These are phyloP conservation scores for Penicillium paneum DNA, from an alignment of 2,329 filamentous ascomycete genomes.

Conservation along the genomic window DNA sequence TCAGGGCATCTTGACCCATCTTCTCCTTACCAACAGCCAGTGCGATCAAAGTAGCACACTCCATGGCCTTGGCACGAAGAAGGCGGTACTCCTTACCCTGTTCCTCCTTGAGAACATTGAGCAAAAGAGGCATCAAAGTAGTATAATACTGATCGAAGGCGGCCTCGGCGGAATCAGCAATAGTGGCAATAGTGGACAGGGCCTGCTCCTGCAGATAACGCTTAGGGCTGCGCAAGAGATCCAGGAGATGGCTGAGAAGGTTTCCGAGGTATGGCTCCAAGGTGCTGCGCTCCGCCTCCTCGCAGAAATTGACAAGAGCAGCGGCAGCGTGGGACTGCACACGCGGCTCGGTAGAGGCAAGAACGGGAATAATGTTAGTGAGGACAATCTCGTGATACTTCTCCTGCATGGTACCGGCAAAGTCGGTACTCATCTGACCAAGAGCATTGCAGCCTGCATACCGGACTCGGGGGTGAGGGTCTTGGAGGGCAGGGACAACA, in stretches of 20 bases:
- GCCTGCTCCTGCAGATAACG: constrained; percentile 97
- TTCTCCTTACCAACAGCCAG: constrained; percentile 91
- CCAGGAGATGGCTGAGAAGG: constrained; percentile 78
- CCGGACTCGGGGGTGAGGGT: constrained; percentile 87
- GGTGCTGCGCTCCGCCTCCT: constrained; percentile 89
- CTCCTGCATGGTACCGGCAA: constrained; percentile 95
- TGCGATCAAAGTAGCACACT: constrained; percentile 91
- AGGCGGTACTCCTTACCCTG: constrained; percentile 91
- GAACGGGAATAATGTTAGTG: constrained; percentile 85
- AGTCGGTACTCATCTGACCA: constrained; percentile 99
- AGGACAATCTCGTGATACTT: constrained; percentile 88
- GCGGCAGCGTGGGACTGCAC: constrained; percentile 97
- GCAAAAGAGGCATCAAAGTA: constrained; percentile 89
- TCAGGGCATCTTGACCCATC: constrained; percentile 82
- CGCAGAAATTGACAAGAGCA: constrained; percentile 98
- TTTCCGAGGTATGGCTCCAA: constrained; percentile 91
- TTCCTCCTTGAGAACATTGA: constrained; percentile 82
- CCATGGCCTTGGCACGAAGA: constrained; percentile 95
- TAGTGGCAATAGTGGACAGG: constrained; percentile 94
- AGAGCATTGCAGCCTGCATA: constrained; percentile 98
- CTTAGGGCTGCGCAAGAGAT: constrained; percentile 85
- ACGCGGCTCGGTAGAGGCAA: constrained; percentile 83
- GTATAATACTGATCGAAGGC: constrained; percentile 96
- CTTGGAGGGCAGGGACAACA: constrained; percentile 85
- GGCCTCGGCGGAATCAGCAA: constrained; percentile 95